phyloP scores from a whole-genome alignment of 83 land plant species.

The Picea engelmannii region DNA sequence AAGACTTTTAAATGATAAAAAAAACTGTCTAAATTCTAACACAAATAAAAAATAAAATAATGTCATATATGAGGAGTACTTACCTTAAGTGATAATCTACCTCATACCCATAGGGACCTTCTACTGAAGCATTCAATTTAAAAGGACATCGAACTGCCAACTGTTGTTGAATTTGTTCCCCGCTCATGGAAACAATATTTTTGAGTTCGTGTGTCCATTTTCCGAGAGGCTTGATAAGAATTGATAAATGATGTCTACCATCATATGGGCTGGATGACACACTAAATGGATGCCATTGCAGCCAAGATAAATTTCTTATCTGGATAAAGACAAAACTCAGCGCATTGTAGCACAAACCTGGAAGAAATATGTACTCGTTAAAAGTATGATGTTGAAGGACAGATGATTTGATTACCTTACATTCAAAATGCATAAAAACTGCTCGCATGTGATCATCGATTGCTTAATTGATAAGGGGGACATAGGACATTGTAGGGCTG shows the following conservation, averaged over 20 bases:
- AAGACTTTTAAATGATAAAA: not conserved
- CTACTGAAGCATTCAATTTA: constrained; percentile 60
- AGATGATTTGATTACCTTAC: not conserved
- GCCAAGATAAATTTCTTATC: constrained; percentile 67
- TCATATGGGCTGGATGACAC: constrained; percentile 88
- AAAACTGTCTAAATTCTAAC: too few species aligned
- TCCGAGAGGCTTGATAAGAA: constrained; percentile 88
- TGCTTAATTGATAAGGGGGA: not conserved
- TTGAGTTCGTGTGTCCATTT: constrained; percentile 73
- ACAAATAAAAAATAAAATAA: too few species aligned
- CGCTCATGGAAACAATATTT: constrained; percentile 29
- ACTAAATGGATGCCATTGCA: constrained; percentile 99
- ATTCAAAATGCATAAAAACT: not conserved
- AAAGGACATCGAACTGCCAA: constrained; percentile 16
- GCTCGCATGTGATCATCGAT: not conserved
- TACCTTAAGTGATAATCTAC: constrained; percentile 73
- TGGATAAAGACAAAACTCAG: constrained; percentile 85
- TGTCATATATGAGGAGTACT: not conserved
- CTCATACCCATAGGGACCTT: constrained; percentile 97
- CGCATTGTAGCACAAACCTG: constrained; percentile 80
- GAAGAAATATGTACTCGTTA: constrained; percentile 4
- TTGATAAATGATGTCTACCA: constrained; percentile 56
- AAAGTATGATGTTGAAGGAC: not conserved
- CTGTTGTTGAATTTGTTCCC: constrained; percentile 13
- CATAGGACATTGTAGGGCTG: not conserved